These are phyloP conservation scores for Fagus crenata DNA, from an alignment of 306 rosid species.

Conservation along the genomic window DNA sequence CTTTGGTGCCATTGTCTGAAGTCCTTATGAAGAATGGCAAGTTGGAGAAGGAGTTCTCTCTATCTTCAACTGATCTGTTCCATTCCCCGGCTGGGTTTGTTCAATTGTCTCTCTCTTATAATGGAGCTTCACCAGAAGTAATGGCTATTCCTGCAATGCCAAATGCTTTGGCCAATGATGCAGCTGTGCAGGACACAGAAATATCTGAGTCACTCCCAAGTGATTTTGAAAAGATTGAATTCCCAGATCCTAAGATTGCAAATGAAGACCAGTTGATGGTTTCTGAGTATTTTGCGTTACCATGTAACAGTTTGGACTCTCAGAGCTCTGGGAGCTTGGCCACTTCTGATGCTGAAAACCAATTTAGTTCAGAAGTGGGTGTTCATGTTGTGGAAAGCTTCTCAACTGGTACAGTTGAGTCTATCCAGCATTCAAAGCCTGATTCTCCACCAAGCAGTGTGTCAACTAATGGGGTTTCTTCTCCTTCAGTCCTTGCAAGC, in stretches of 20 bases:
- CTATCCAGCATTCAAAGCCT: conserved; percentile 46
- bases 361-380: conserved; percentile 45
- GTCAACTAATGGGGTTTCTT: conserved; percentile 58
- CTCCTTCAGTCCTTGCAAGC: conserved; percentile 48
- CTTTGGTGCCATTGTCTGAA: conserved; percentile 80
- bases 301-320: conserved; percentile 58
- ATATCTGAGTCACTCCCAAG: conserved; percentile 40
- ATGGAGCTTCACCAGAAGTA: conserved; percentile 72
- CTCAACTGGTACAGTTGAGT: conserved; percentile 48
- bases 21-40: conserved; percentile 59
- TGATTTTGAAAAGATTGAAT: conserved; percentile 78
- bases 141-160: conserved; percentile 48
- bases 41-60: conserved; percentile 86
- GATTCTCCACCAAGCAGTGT: conserved; percentile 69
- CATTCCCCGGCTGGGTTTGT: conserved; percentile 93
- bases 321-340: conserved; percentile 58
- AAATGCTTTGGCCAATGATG: conserved; percentile 21
- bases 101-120: conserved; percentile 60
- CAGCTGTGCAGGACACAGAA: conserved; percentile 45
- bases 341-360: conserved; percentile 50
- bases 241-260: conserved; percentile 77
- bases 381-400: conserved; percentile 52
- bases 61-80: conserved; percentile 87
- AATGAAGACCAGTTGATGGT: conserved; percentile 87
- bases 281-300: conserved; percentile 73